phyloP scores from a whole-genome alignment of 192 early-diverging fungal genomes.

The Piromyces sp. region DNA sequence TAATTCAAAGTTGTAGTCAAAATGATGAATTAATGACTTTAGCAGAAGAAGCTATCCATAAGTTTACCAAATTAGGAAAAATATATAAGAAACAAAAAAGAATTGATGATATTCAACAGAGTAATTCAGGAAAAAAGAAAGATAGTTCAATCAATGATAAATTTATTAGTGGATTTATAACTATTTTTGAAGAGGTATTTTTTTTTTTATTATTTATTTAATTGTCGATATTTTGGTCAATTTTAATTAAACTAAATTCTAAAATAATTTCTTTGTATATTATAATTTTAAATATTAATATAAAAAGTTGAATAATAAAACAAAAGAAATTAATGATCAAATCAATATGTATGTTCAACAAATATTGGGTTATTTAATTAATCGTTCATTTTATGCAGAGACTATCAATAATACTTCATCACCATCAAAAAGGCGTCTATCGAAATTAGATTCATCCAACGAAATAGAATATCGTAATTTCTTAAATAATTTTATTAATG shows the following conservation, averaged over 20 bases:
- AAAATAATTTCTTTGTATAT: too few species aligned
- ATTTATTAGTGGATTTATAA: background rate
- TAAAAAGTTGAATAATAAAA: background rate
- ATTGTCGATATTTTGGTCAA: too few species aligned
- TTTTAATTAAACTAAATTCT: too few species aligned
- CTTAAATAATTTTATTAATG: conserved; percentile 53
- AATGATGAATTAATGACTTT: background rate
- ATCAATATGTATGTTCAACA: background rate
- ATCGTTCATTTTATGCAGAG: background rate
- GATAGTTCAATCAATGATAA: background rate
- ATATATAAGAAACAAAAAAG: background rate
- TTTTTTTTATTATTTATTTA: background rate
- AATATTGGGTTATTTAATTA: background rate
- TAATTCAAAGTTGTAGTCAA: conserved; percentile 38
- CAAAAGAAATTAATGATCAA: background rate
- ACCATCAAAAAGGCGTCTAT: background rate
- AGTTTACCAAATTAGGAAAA: background rate
- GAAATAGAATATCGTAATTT: conserved; percentile 57
- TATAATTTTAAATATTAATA: background rate
- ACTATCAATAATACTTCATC: background rate
- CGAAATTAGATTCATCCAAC: conserved; percentile 7
- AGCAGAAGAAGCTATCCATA: background rate
- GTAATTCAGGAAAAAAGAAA: background rate
- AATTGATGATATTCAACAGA: background rate
- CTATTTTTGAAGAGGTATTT: background rate